A percentile compares a stretch with the other conserved stretches of the same genome.
Conservation (phyloP, 805 yeast species). For the Candida ulmi region DNA sequence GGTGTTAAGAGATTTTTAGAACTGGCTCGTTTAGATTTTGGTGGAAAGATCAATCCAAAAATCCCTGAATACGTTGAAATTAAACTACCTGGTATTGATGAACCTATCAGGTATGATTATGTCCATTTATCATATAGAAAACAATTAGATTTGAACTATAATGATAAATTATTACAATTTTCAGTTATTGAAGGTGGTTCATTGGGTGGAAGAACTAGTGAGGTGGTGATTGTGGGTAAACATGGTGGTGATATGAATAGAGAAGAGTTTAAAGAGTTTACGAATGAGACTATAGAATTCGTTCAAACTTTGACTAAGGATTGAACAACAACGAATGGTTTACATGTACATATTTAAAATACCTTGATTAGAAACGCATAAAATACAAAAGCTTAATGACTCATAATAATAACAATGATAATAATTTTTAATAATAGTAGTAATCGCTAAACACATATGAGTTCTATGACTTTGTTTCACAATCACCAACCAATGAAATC, state of each 20-base stretch:
- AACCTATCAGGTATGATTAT: conserved; percentile 37
- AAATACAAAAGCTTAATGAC: neutral
- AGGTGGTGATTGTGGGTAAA: conserved; percentile 41
- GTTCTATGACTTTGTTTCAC: no score
- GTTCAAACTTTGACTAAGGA: conserved; percentile 7
- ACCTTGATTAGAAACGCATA: no score
- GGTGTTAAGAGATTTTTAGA: conserved; percentile 37
- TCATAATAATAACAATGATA: no score
- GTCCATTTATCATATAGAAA: conserved; percentile 38
- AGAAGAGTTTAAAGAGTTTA: conserved; percentile 15
- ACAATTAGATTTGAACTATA: conserved; percentile 36
- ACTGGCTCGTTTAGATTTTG: conserved; percentile 33
- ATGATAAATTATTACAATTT: conserved; percentile 33
- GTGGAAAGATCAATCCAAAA: conserved; percentile 28
- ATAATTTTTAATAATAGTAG: no score
- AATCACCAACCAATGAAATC: conserved; percentile 65
- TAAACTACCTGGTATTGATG: conserved; percentile 29
- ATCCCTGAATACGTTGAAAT: conserved; percentile 37
- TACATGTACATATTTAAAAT: neutral
- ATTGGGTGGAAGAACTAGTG: conserved; percentile 48
- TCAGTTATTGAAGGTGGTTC: conserved; percentile 51
- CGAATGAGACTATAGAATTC: conserved; percentile 13
- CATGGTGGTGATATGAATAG: conserved; percentile 6
- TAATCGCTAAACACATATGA: no score
- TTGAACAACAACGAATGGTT: neutral